Evolutionary conservation across 192 early-diverging fungal genomes (phyloP).

Genomic region (Coemansia sp.): DNA sequence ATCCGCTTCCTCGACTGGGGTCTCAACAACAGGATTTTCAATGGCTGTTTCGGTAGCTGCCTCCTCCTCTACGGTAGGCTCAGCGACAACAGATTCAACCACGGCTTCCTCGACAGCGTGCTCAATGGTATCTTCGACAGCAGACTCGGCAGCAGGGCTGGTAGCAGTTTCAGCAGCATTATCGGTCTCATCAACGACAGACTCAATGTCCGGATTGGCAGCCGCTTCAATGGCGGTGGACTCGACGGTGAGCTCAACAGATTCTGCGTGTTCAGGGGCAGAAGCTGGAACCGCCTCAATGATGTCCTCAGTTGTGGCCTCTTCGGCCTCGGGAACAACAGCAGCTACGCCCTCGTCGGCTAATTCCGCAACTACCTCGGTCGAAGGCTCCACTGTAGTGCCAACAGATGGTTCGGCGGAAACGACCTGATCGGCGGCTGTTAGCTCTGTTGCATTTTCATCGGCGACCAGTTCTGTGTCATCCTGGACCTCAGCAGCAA

Average conservation of each 20-base stretch:
- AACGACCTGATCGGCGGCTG: background rate
- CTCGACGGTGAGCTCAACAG: background rate
- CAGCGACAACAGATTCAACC: background rate
- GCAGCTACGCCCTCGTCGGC: background rate
- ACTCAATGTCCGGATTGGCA: too few relatives aligned
- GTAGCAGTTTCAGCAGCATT: background rate
- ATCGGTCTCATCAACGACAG: too few relatives aligned
- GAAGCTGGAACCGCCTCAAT: too few relatives aligned
- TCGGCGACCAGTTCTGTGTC: too few relatives aligned
- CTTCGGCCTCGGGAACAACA: background rate
- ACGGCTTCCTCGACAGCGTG: too few relatives aligned
- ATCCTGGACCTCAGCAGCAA: background rate
- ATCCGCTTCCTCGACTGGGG: too few relatives aligned
- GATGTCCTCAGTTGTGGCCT: too few relatives aligned
- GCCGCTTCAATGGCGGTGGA: background rate
- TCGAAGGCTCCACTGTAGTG: background rate
- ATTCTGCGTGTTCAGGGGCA: too few relatives aligned
- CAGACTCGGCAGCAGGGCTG: background rate
- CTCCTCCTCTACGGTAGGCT: background rate
- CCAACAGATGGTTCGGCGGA: background rate
- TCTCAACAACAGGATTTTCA: background rate
- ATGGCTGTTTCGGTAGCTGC: background rate
- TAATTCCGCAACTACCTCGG: background rate
- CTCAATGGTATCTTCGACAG: background rate
- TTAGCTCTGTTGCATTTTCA: background rate